Conservation (phyloP, 176 grass and related monocot genomes). For the Miscanthus lutarioriparius region DNA sequence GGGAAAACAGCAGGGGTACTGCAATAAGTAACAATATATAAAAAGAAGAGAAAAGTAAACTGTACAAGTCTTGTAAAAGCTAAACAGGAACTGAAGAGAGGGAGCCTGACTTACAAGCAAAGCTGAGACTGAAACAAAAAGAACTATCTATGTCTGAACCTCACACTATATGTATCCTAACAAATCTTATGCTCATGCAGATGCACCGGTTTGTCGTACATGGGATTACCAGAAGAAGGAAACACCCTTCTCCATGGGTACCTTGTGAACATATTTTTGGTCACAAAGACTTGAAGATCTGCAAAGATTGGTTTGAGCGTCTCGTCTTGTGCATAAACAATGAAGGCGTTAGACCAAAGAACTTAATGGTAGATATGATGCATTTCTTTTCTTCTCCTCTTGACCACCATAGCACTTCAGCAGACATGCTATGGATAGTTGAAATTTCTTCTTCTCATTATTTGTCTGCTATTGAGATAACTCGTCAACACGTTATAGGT, state of each 20-base stretch:
- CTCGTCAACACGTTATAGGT: conserved; percentile 49
- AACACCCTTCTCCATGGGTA: conserved; percentile 57
- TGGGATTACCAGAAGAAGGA: conserved; percentile 49
- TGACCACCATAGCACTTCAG: neutral
- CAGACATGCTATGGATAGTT: neutral
- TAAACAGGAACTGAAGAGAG: neutral
- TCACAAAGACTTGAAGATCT: conserved; percentile 58
- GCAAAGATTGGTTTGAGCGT: conserved; percentile 68
- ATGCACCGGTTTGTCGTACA: conserved; percentile 76
- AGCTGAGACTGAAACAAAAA: neutral
- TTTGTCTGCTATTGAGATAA: conserved; percentile 6
- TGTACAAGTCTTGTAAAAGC: neutral
- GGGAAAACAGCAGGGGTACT: neutral
- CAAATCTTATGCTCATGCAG: conserved; percentile 51
- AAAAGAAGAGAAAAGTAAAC: neutral
- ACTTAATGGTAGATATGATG: conserved; percentile 67
- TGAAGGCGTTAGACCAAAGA: conserved; percentile 64
- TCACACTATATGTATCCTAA: conserved; percentile 3
- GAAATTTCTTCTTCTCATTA: conserved; percentile 7
- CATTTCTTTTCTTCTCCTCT: neutral
- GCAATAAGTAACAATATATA: neutral
- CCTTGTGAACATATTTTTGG: conserved; percentile 82
- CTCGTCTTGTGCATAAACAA: conserved; percentile 47
- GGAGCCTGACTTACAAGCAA: neutral
- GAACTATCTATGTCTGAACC: conserved; percentile 5